These are phyloP conservation scores for Macrophomina phaseolina DNA, from an alignment of 2,329 filamentous ascomycete genomes.

Conservation along the genomic window DNA sequence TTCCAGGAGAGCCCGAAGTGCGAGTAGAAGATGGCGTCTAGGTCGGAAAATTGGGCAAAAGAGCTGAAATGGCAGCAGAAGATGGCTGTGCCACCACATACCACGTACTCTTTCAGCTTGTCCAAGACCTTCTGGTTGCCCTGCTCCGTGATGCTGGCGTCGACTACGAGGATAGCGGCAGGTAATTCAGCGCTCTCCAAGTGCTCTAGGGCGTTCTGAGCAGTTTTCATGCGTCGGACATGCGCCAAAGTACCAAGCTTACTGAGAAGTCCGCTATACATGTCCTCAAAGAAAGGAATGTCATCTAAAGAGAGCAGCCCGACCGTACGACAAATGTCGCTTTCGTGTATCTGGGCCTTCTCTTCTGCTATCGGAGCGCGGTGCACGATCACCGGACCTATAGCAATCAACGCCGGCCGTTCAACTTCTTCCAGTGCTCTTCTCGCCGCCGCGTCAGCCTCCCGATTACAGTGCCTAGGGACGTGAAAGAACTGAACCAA, in stretches of 20 bases:
- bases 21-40: neutral
- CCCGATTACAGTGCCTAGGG: neutral
- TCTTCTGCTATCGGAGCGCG: no score
- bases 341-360: no score
- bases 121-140: neutral
- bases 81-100: neutral
- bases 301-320: no score
- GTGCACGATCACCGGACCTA: no score
- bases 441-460: neutral
- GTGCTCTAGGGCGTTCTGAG: neutral
- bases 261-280: no score
- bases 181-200: neutral
- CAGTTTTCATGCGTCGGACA: no score
- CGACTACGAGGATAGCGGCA: neutral
- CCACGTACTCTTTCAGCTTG: neutral
- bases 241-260: no score
- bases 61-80: constrained; percentile 7
- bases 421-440: neutral
- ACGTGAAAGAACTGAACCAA: constrained; percentile 3
- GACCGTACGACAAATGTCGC: no score
- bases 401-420: no score
- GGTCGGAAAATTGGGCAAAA: neutral
- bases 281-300: no score
- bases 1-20: constrained; percentile 5
- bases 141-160: neutral